Base-by-base conservation (phyloP, 192 early-diverging fungal genomes). In the Kappamyces sp. region DNA sequence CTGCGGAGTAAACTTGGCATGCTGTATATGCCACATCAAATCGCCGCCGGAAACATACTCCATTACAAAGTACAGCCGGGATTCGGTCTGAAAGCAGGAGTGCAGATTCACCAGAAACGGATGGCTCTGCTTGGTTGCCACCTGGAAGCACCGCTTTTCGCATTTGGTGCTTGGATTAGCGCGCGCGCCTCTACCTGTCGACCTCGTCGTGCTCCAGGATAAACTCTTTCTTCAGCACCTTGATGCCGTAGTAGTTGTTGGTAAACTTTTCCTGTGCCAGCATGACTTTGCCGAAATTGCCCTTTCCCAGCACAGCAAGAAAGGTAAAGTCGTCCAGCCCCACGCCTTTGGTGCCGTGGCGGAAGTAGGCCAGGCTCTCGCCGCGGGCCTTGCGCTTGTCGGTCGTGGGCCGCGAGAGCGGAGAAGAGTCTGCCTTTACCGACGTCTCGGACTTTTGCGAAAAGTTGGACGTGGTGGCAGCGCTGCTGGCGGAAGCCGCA, bases 261-360 rank as follows among this genome's bases (percentile, higher is more conserved):
- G 82, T 79, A 51, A 75, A 49, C 67, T 90, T 90, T 63, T 99
- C 93, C 70, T 96, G 92, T 2, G 93, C 91, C 52, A 99, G 79
- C 89, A 99, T 94, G 15, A 98, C 94, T 77, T 99, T 99, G 68
- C 96, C 96, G 83, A 96, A 99, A 76, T 96, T 97, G 51, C 96
- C 96, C 70, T 94, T 96, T 59, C 96, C 96, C 8, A 99, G 75
- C 1, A 99, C 94, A 15, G 93, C 90, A 51, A 93, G 63, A 53
- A 99, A 92, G 58, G 84, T 88, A 61, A 99, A 99, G 66, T 99
- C 93, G 49, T 95, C 89, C 15, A 94, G 66, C 1, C 87, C 84
- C 46, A 96, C 84, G 52, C 87, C 87, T 13, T 74, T 66, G 8
- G 67, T 58, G 10, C 58, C 60, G 12, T 39, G 31, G 33, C 23